Evolutionary conservation across 2,329 filamentous ascomycete genomes (phyloP).

Genomic region (Penicillium glabrum): DNA sequence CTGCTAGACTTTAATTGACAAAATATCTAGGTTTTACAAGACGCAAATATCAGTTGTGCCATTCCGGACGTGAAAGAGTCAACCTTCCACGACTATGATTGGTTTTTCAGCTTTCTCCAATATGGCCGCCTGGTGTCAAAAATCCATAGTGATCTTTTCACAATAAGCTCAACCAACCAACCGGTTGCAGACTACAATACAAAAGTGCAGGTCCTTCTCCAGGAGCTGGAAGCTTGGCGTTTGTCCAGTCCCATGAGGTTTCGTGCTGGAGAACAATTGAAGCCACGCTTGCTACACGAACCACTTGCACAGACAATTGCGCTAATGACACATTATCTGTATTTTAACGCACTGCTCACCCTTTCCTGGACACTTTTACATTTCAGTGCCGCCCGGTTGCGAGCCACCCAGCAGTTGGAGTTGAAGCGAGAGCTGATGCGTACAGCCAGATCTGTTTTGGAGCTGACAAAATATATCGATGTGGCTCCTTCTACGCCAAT

Average conservation of each 20-base stretch:
- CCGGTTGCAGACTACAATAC: background rate
- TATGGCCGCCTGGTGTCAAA: background rate
- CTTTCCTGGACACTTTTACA: background rate
- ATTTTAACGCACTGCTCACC: background rate
- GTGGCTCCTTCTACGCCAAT: background rate
- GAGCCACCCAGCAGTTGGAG: background rate
- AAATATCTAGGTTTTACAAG: background rate
- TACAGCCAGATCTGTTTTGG: slow-evolving; percentile 2
- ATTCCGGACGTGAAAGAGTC: background rate
- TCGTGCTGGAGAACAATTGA: background rate
- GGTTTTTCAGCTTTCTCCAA: background rate
- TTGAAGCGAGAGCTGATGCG: slow-evolving; percentile 3
- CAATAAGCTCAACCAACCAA: background rate
- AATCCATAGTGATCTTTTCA: background rate
- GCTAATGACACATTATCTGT: background rate
- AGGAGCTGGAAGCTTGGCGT: background rate
- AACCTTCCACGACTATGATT: background rate
- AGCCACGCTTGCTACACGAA: background rate
- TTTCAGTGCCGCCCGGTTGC: background rate
- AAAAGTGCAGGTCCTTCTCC: background rate
- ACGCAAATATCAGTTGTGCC: background rate
- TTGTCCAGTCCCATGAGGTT: background rate
- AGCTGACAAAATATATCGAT: background rate
- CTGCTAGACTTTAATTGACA: background rate
- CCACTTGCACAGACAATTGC: background rate